Base-by-base conservation (phyloP, 345 rosid genomes). In the Angophora floribunda region DNA sequence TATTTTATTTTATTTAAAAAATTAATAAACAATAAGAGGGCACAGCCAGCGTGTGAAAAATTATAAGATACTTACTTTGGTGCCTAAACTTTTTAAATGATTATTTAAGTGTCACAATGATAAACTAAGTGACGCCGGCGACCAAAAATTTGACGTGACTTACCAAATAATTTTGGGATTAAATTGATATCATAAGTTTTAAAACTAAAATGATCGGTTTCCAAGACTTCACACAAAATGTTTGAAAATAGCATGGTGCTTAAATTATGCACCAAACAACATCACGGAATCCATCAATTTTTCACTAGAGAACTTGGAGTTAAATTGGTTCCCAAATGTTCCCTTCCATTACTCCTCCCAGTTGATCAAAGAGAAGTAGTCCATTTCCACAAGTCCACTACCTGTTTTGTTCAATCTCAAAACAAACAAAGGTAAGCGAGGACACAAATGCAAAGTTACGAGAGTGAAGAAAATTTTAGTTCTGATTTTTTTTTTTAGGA, bases 281-380 rank as follows among this genome's bases (percentile, higher is more conserved):
- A 9, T 30, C 1, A 30, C 22, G 0, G 44, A 65, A 65, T 30
- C 78, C 21, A 65, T 65, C 78, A 65, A 65, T 30, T 15, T 65
- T 65, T 8, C 1, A 30, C 21, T 0, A 1, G 41, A 65, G 36
- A 65, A 65, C 3, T 14, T 0, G 78, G 10, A 30, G 41, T 1
- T 65, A 65, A 65, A 30, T 65, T 30, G 21, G 21, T 65, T 65
- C 26, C 75, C 80, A 70, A 36, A 70, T 36, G 24, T 70, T 32
- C 47, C 7, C 26, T 70, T 70, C 24, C 80, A 36, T 70, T 1
- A 36, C 9, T 32, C 45, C 24, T 70, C 47, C 41, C 24, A 0
- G 6, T 36, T 36, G 47, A 70, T 70, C 24, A 70, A 70, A 70
- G 47, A 16, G 8, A 24, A 26, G 45, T 16, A 67, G 22, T 67